Evolutionary conservation across 2,329 filamentous ascomycete species (phyloP), one percentile per base, ranked within the genome.

Genomic region (Phaeoacremonium minimum): DNA sequence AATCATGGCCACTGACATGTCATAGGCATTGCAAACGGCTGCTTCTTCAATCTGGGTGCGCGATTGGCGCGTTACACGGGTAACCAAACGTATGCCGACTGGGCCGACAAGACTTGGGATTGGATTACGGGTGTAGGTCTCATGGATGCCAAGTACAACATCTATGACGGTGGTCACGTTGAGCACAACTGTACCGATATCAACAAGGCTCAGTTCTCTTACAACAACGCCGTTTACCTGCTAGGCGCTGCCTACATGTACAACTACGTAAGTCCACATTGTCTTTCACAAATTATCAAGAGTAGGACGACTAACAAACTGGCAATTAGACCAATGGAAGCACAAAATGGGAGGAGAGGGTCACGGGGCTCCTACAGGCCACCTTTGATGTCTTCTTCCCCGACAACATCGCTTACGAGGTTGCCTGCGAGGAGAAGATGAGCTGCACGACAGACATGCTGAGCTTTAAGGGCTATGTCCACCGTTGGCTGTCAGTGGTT

Each of bases 161-260:
- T 86, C 14, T 83, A 71, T 46, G 83, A 85, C 51, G 83, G 80
- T 20, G 71, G 71, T 7, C 68, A 76, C 34, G 70, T 71, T 28
- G 60, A 59, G 11, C 61, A 63, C 26, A 75, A 80, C 44, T 83
- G 80, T 54, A 71, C 66, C 2, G 53, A 64, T 12, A 57, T 79
- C 37, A 69, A 70, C 49, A 58, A 65, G 36, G 55, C 66, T 5
- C 71, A 77, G 40, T 77, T 69, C 58, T 67, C 71, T 0, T 75
- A 90, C 64, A 81, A 75, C 66, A 94, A 94, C 67, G 85, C 93
- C 53, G 90, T 93, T 53, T 93, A 91, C 72, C 55, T 93, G 52
- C 85, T 85, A 8, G 79, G 70, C 8, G 61, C 66, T 17, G 57
- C 61, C 32, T 63, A 56, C 46, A 44, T 44, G 42, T 44, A 44